phyloP scores from a whole-genome alignment of 176 grass and related monocot genomes.

The Triticum urartu region DNA sequence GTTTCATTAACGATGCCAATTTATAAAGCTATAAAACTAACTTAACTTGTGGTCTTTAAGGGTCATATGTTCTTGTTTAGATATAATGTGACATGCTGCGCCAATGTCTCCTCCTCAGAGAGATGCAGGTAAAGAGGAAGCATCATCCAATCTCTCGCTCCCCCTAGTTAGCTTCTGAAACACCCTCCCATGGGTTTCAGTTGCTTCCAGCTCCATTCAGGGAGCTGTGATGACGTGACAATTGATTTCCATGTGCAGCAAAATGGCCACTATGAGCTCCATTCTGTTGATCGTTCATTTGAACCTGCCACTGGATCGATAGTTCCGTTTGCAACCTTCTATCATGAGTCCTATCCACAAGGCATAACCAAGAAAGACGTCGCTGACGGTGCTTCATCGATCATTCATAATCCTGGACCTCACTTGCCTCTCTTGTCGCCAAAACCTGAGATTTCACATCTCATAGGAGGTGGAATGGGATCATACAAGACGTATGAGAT shows the following conservation, averaged over 20 bases:
- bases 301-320: neutral
- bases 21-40: slow-evolving; percentile 33
- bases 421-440: slow-evolving; percentile 30
- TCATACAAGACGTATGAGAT: slow-evolving; percentile 12
- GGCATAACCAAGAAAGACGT: neutral
- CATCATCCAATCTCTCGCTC: neutral
- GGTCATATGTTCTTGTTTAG: slow-evolving; percentile 19
- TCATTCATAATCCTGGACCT: neutral
- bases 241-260: slow-evolving; percentile 31
- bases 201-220: slow-evolving; percentile 36
- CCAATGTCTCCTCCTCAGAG: slow-evolving; percentile 14
- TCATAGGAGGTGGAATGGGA: slow-evolving; percentile 11
- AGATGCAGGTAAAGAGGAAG: slow-evolving; percentile 13
- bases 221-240: slow-evolving; percentile 18
- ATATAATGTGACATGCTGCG: slow-evolving; percentile 31
- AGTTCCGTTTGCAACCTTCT: slow-evolving; percentile 23
- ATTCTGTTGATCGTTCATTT: slow-evolving; percentile 24
- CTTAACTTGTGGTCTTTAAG: slow-evolving; percentile 34
- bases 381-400: neutral
- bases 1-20: slow-evolving; percentile 26
- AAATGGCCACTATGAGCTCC: slow-evolving; percentile 3
- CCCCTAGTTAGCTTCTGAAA: slow-evolving; percentile 21
- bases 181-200: slow-evolving; percentile 40
- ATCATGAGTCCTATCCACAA: neutral
- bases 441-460: slow-evolving; percentile 33